phyloP scores from a whole-genome alignment of 2,329 filamentous ascomycete species.

The Scleromitrula shiraiana region DNA sequence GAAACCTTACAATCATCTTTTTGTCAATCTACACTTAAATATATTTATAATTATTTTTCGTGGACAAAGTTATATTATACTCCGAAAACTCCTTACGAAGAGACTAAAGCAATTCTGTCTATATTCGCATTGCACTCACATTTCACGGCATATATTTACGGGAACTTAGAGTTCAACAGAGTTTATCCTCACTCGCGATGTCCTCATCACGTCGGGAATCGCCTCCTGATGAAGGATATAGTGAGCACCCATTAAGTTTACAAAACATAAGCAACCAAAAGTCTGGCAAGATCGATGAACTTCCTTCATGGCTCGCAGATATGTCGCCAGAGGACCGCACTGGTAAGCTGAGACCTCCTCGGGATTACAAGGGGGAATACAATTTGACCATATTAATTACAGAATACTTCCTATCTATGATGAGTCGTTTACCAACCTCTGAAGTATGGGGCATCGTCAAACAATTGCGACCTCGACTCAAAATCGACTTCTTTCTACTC shows the following conservation, averaged over 20 bases:
- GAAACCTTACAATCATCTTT: too few species aligned
- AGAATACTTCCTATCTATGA: conserved; percentile 76
- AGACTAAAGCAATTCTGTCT: too few species aligned
- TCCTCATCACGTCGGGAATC: conserved; percentile 11
- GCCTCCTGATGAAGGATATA: conserved; percentile 30
- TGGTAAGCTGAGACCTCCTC: conserved; percentile 15
- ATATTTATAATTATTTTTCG: too few species aligned
- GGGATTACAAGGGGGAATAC: not conserved
- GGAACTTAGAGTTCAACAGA: too few species aligned
- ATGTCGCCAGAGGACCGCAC: conserved; percentile 24
- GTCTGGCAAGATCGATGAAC: conserved; percentile 7
- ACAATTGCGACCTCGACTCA: conserved; percentile 70
- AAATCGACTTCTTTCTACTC: conserved; percentile 83
- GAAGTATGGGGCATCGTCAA: conserved; percentile 74
- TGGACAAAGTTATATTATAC: too few species aligned
- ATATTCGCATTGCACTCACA: too few species aligned
- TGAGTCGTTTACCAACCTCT: conserved; percentile 72
- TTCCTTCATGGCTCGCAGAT: conserved; percentile 20
- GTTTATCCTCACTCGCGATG: too few species aligned
- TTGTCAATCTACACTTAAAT: too few species aligned
- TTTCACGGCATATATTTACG: too few species aligned
- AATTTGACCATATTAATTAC: conserved; percentile 12
- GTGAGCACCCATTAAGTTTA: conserved; percentile 29
- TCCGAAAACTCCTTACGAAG: too few species aligned
- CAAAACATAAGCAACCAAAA: conserved; percentile 13